Conservation (phyloP, 2,329 filamentous ascomycete species). For the Coniochaeta sp. region DNA sequence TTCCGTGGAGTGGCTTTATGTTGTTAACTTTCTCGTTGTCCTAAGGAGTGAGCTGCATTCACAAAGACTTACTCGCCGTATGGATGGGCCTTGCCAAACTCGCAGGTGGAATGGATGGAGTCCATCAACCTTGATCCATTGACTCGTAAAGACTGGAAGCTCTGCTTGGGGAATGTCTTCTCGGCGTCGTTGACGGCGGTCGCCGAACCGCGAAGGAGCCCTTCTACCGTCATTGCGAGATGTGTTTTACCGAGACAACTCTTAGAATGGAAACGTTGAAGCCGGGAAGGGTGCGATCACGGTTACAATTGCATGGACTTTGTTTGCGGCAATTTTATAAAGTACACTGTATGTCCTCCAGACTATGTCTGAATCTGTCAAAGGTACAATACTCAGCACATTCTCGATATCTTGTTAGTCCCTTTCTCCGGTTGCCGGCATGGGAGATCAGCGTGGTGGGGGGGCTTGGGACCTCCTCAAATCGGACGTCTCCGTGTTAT, state of each 20-base stretch:
- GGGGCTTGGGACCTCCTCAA: neutral
- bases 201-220: neutral
- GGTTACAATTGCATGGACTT: neutral
- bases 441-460: neutral
- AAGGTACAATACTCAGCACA: neutral
- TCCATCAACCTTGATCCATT: slow-evolving; percentile 53
- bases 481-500: neutral
- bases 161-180: neutral
- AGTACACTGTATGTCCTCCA: neutral
- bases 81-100: slow-evolving; percentile 45
- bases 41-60: too few relatives aligned
- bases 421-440: neutral
- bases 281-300: neutral
- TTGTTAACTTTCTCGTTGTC: neutral
- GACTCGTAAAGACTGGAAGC: slow-evolving; percentile 21
- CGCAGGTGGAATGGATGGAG: slow-evolving; percentile 56
- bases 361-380: neutral
- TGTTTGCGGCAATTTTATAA: neutral
- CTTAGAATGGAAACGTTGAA: neutral
- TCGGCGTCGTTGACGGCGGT: neutral
- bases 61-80: slow-evolving; percentile 3
- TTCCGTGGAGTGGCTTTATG: slow-evolving; percentile 43
- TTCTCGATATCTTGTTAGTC: neutral
- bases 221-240: neutral
- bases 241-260: neutral